Evolutionary conservation across 2,329 filamentous ascomycete species (phyloP).

Genomic region (Trichoderma lentiforme): DNA sequence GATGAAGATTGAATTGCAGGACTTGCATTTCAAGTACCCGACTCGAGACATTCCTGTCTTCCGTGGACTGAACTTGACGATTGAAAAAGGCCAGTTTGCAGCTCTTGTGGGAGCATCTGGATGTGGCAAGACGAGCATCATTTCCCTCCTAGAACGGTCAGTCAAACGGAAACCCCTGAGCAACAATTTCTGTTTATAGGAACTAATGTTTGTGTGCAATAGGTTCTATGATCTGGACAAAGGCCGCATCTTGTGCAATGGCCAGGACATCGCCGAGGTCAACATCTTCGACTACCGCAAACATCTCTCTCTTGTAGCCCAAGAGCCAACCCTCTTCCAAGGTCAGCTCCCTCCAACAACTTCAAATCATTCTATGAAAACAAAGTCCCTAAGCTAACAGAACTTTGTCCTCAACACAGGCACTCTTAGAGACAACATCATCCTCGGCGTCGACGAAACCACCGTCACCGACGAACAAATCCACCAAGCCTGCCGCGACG

Average conservation of each 20-base stretch:
- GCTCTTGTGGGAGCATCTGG: constrained; percentile 68
- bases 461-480: constrained; percentile 51
- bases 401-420: constrained; percentile 29
- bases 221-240: constrained; percentile 66
- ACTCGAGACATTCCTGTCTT: constrained; percentile 56
- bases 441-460: constrained; percentile 58
- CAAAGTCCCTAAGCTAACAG: neutral
- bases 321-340: constrained; percentile 71
- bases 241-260: constrained; percentile 64
- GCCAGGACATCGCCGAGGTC: constrained; percentile 54
- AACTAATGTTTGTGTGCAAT: neutral
- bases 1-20: constrained; percentile 53
- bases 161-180: neutral
- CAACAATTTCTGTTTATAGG: neutral
- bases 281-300: constrained; percentile 61
- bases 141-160: constrained; percentile 56
- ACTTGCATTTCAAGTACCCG: constrained; percentile 60
- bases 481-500: constrained; percentile 54
- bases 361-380: neutral
- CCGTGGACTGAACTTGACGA: constrained; percentile 58
- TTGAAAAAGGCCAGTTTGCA: constrained; percentile 66
- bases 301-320: constrained; percentile 66
- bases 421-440: constrained; percentile 66
- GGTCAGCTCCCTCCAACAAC: constrained; percentile 35
- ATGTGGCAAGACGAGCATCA: constrained; percentile 70